Base-by-base conservation (phyloP, 2,329 filamentous ascomycete species). In the Fusarium subglutinans region DNA sequence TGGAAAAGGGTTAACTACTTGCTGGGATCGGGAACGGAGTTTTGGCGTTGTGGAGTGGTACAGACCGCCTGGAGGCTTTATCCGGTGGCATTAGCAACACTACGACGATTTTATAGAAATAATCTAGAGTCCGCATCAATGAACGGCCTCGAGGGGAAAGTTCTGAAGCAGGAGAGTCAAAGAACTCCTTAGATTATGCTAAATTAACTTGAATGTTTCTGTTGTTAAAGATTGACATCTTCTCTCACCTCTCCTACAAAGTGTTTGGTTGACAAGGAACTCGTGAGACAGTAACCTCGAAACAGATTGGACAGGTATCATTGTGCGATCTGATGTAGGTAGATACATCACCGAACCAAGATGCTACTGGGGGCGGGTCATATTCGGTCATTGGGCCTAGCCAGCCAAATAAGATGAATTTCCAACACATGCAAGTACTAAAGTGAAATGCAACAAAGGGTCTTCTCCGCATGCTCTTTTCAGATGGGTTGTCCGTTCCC, bases 41-140 rank as follows among this genome's bases (percentile, higher is more conserved):
- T 76, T 74, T 66, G 69, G 76, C 69, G 76, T 72, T 73, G 48
- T 48, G 57, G 66, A 69, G 63, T 66, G 59, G 59, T 59, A 26
- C 20, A 53, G 22, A 43, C 51, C 45, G 40, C 30, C 63, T 70
- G 35, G 22, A 38, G 45, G 59, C 22, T 41, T 54, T 43, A 47
- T 26, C 20, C 26, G 35, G 12, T 33, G 50, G 35, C 30, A 40
- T 35, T 38, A 30, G 54, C 33, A 54, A 37, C 20, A 53, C 33
- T 45, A 37, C 26, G 12, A 51, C 50, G 22, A 55, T 60, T 70
- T 56, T 59, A 55, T 15, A 66, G 54, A 66, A 43, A 51, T 43
- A 30, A 35, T 51, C 43, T 51, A 48, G 43, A 35, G 20, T n/a
- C 35, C 8, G n/a, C 22, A 44, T 37, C 18, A 28, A 38, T 44